Percentiles rank a stretch among this genome's conserved stretches.
Conservation (phyloP, 805 yeast species). For the Crinitomyces ghanaensis region DNA sequence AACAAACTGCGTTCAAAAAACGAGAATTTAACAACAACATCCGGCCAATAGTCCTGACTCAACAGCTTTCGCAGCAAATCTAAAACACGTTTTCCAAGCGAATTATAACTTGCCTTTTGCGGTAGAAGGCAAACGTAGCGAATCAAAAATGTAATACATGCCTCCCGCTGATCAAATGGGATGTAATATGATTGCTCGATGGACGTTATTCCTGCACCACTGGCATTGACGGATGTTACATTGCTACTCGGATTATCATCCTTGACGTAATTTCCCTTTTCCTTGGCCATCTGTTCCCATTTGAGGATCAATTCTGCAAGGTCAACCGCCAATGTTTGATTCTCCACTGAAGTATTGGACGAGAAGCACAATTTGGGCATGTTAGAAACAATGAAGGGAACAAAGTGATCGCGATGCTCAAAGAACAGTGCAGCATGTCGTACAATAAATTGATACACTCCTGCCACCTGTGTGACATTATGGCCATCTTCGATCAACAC, state of each 20-base stretch:
- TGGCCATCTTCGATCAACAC: slow-evolving; percentile 85
- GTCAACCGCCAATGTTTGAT: slow-evolving; percentile 78
- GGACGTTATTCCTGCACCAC: too few relatives aligned
- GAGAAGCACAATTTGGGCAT: slow-evolving; percentile 80
- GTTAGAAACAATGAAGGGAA: slow-evolving; percentile 79
- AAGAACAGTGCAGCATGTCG: slow-evolving; percentile 77
- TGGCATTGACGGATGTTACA: slow-evolving; percentile 15
- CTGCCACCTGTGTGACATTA: slow-evolving; percentile 73
- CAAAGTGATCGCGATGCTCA: slow-evolving; percentile 77
- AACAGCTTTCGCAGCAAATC: slow-evolving; percentile 64
- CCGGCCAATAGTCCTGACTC: slow-evolving; percentile 72
- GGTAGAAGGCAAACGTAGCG: slow-evolving; percentile 80
- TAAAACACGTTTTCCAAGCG: slow-evolving; percentile 69
- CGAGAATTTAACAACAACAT: slow-evolving; percentile 72
- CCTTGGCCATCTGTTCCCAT: slow-evolving; percentile 56
- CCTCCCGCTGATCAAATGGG: slow-evolving; percentile 74
- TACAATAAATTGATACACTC: slow-evolving; percentile 80
- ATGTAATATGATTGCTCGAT: slow-evolving; percentile 43
- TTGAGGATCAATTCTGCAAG: slow-evolving; percentile 71
- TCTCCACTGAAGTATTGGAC: slow-evolving; percentile 68
- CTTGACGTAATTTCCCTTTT: slow-evolving; percentile 9
- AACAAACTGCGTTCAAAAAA: slow-evolving; percentile 83
- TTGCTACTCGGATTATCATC: slow-evolving; percentile 16
- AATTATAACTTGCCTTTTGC: slow-evolving; percentile 73
- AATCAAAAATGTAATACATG: slow-evolving; percentile 79